Evolutionary conservation across 306 rosid species (phyloP).

Genomic region (Heteromeles arbutifolia): DNA sequence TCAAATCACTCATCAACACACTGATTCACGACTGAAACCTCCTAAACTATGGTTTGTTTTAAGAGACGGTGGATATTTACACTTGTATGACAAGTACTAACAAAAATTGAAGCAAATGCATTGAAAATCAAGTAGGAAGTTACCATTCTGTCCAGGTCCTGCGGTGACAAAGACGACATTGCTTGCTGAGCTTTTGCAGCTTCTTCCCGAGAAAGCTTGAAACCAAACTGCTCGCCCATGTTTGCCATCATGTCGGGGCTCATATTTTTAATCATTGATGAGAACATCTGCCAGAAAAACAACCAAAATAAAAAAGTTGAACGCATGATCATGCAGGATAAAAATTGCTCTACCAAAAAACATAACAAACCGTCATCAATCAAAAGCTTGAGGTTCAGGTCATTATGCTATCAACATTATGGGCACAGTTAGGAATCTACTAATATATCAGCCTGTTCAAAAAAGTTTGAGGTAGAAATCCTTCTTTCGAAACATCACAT

Average conservation of each 20-base stretch:
- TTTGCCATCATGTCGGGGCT: constrained; percentile 96
- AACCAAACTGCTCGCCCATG: constrained; percentile 89
- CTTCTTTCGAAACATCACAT: neutral
- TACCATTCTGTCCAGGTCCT: constrained; percentile 89
- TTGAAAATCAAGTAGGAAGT: neutral
- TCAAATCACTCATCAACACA: neutral
- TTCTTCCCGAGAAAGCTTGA: constrained; percentile 79
- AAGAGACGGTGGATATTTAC: neutral
- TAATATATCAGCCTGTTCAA: neutral
- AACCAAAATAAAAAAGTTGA: constrained; percentile 9
- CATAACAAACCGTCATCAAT: neutral
- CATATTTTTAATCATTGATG: constrained; percentile 90
- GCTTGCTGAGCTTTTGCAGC: constrained; percentile 84
- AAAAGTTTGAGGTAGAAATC: neutral
- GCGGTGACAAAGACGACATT: constrained; percentile 82
- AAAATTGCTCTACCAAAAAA: neutral
- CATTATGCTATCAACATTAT: neutral
- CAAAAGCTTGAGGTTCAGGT: neutral
- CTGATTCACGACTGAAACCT: neutral
- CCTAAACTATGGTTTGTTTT: neutral
- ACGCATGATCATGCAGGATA: neutral
- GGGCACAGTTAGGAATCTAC: neutral
- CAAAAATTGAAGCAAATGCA: constrained; percentile 3
- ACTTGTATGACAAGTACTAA: neutral
- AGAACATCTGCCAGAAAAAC: constrained; percentile 62